These are phyloP conservation scores for Trichosporon coremiiforme DNA, from an alignment of 1,284 basidiomycete genomes.

Conservation along the genomic window DNA sequence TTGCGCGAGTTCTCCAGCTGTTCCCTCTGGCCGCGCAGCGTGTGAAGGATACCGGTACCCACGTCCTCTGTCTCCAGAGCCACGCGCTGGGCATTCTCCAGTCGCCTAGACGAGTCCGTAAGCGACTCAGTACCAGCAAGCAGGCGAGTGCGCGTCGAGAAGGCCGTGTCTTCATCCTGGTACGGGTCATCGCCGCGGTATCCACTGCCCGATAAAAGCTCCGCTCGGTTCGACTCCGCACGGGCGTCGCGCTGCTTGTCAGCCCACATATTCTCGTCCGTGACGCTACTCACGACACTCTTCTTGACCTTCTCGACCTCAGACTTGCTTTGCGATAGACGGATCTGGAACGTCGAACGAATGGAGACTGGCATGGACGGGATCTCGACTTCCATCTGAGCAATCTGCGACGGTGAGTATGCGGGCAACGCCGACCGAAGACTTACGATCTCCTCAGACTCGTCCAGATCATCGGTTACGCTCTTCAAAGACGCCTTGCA, in stretches of 20 bases:
- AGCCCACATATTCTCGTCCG: slow-evolving; percentile 5
- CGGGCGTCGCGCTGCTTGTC: slow-evolving; percentile 56
- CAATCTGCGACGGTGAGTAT: slow-evolving; percentile 63
- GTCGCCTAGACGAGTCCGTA: slow-evolving; percentile 74
- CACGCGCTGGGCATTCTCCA: slow-evolving; percentile 88
- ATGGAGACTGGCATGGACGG: slow-evolving; percentile 89
- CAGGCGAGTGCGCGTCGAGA: slow-evolving; percentile 68
- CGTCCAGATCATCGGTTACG: slow-evolving; percentile 93
- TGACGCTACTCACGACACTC: slow-evolving; percentile 59
- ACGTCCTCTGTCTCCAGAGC: slow-evolving; percentile 96
- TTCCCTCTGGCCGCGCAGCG: slow-evolving; percentile 84
- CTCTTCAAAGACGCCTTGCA: slow-evolving; percentile 78
- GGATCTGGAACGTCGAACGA: slow-evolving; percentile 69
- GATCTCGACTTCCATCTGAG: slow-evolving; percentile 99
- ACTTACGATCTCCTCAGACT: slow-evolving; percentile 93
- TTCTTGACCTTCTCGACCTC: slow-evolving; percentile 77
- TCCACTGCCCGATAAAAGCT: slow-evolving; percentile 61
- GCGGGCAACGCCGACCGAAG: too few species aligned
- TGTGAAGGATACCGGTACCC: slow-evolving; percentile 87
- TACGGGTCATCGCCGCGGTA: slow-evolving; percentile 71
- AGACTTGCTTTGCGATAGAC: slow-evolving; percentile 71
- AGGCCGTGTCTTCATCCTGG: slow-evolving; percentile 48
- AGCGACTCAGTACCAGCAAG: slow-evolving; percentile 72
- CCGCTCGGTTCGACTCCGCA: slow-evolving; percentile 55
- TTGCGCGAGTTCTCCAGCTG: slow-evolving; percentile 93